Base-by-base conservation (phyloP, 2,329 filamentous ascomycete genomes). In the Pestalotiopsis fici region DNA sequence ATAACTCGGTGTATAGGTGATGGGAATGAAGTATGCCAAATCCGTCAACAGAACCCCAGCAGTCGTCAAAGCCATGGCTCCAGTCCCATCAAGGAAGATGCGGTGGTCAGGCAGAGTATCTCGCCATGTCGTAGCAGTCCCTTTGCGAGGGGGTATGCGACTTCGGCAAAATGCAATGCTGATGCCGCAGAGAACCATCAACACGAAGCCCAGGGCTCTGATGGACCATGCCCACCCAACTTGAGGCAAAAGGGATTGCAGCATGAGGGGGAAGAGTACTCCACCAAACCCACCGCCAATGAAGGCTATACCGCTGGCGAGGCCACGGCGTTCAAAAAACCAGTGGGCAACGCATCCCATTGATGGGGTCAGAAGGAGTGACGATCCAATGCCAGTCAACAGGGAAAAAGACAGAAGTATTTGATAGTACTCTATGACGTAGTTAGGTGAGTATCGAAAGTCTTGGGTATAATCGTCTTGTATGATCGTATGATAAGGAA, bases 11-110 rank as follows among this genome's bases (percentile, higher is more conserved):
- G 85, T 72, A 6, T 85, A 76, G 1, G 81, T 81, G 1, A 81
- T 78, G 18, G 81, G 78, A 13, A 82, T 83, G 55, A 85, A 86
- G 15, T 85, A 78, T 43, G 82, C 81, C 59, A 85, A 82, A 56
- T 86, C 84, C n/a, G 86, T 80, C 1, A 79, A 76, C 66, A 85
- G 83, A 11, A 84, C 77, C 0, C 78, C 79, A 5, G 78, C 70
- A 0, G 81, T 78, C 3, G 85, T 73, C 37, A 85, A 80, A 2
- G 74, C 77, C 27, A 85, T 80, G 0, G 81, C 77, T 3, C 77
- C 74, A 3, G 81, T 77, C 3, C 77, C 74, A 3, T 80, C 79
- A 1, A 71, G 74, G 66, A 85, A 84, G 0, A 83, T 80, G 0
- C 70, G 67, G 27, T 84, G 73, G 59, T 83, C 82, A 28, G 83